phyloP scores from a whole-genome alignment of 192 early-diverging fungal genomes.

The Chytriomyces confervae region DNA sequence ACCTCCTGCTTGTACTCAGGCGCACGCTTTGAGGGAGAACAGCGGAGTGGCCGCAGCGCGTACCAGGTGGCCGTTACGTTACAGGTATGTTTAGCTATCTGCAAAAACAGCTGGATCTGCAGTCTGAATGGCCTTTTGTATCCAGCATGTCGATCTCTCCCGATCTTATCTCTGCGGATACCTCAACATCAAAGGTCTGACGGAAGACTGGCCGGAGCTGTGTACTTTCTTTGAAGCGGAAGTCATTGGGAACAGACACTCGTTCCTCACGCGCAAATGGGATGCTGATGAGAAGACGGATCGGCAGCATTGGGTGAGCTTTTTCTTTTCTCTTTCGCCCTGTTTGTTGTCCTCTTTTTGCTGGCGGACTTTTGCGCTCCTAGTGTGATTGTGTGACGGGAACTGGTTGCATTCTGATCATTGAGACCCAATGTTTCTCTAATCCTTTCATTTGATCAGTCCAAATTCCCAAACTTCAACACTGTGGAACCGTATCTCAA shows the following conservation, averaged over 20 bases:
- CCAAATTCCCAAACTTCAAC: slow-evolving; percentile 54
- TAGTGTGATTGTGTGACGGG: too few species aligned
- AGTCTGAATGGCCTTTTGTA: neutral
- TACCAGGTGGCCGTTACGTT: slow-evolving; percentile 76
- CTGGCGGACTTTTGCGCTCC: neutral
- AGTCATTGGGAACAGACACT: slow-evolving; percentile 76
- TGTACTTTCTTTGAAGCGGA: slow-evolving; percentile 91
- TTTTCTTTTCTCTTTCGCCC: neutral
- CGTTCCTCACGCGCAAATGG: slow-evolving; percentile 85
- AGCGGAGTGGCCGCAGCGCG: slow-evolving; percentile 62
- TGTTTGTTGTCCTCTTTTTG: neutral
- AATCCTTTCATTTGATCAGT: slow-evolving; percentile 25
- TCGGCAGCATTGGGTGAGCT: slow-evolving; percentile 73
- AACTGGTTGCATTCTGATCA: too few species aligned
- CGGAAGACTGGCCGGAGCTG: slow-evolving; percentile 78
- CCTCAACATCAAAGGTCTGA: slow-evolving; percentile 82
- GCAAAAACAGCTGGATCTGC: neutral
- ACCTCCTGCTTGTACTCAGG: slow-evolving; percentile 63
- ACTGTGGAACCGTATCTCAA: slow-evolving; percentile 46
- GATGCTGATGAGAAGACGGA: slow-evolving; percentile 79
- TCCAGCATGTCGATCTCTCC: slow-evolving; percentile 68
- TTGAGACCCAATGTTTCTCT: too few species aligned
- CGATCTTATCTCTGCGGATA: slow-evolving; percentile 80
- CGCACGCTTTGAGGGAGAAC: slow-evolving; percentile 68
- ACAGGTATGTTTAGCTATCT: slow-evolving; percentile 58